Evolutionary conservation across 768 basidiomycete genomes (phyloP), one percentile per base, ranked within the genome.

Genomic region (Strobilomyces echinocephalus): DNA sequence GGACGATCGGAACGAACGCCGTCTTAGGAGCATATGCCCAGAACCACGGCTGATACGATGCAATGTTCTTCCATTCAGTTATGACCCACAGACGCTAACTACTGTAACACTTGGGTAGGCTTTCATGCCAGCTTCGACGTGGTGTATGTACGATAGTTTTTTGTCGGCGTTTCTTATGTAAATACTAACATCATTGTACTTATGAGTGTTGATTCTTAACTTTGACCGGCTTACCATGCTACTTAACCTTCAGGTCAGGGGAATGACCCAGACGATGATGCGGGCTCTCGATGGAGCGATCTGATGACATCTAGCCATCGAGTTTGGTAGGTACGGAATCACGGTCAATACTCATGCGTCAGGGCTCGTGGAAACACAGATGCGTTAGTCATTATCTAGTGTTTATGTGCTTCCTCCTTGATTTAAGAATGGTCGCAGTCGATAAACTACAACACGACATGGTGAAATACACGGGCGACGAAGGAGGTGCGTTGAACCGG

Each of bases 321-420:
- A 75, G 55, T 61, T 66, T 49, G 69, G 64, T 24, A 53, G 47
- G 16, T 8, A 65, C 35, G 63, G 64, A n/a, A 65, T 71, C n/a
- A 71, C 70, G 1, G 70, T 69, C 38, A 71, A 69, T 40, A 63
- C 70, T 35, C 72, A 71, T 21, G 71, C 70, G 8, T 68, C 70
- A 3, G 70, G 71, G n/a, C 54, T 56, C 8, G 38, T 71, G 9
- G 42, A 67, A 12, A 70, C 70, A 0, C 1, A 52, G 5, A 66
- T 72, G 68, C 35, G 70, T 72, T 34, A 57, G 67, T 58, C 6
- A 33, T 44, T 18, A 9, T 30, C 30, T 30, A 7, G 30, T 30
- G 10, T 10, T 12, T 4, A 5, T 3, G 8, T 4, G 0, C 2
- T 11, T 36, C 11, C 38, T 34, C 9, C 33, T 2, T 9, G 6